Evolutionary conservation across 1,284 basidiomycete genomes (phyloP), one percentile per base, ranked within the genome.

Genomic region (Cutaneotrichosporon dermatis): DNA sequence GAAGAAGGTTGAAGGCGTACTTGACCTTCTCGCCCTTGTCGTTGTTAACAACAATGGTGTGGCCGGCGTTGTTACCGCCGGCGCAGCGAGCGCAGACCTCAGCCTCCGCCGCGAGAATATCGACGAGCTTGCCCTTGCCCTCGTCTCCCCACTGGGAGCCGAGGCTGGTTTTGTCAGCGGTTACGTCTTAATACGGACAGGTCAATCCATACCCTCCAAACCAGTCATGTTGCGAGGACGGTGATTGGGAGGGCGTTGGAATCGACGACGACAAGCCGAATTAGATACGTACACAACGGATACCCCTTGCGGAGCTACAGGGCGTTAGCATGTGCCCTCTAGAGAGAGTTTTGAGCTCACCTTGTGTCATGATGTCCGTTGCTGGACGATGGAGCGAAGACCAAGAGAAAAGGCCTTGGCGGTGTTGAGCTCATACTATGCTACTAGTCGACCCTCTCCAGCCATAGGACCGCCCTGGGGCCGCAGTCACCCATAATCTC

Each of bases 41-140:
- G 84, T 82, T 76, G 50, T 89, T 87, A 42, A 88, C 91, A 65
- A 99, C 89, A 76, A 99, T 97, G 39, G 96, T 99, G 79, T 99
- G 95, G 6, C 95, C 96, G 45, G 95, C 95, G 76, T 99, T 99
- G 82, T 98, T 98, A 15, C 95, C 96, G 35, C 95, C 95, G 6
- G 95, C 95, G 77, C 93, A 98, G 51, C 95, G 86, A 40, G 94
- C 95, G 73, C 94, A 98, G 73, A 99, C 80, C 76, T 99, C 95
- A 68, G 86, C 85, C 57, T 95, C 85, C 16, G 88, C 89, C 50
- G 91, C 84, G 68, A 96, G 83, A 74, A 96, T 88, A 78, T 99
- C 92, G 63, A 94, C 92, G 62, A 97, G 86, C 80, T 97, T 95
- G 51, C 92, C 92, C 79, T 96, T 96, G 69, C 92, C 92, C 79